Evolutionary conservation across 805 yeast genomes (phyloP), one percentile per base, ranked within the genome.

Genomic region (Tetrapisispora taiwanensis): DNA sequence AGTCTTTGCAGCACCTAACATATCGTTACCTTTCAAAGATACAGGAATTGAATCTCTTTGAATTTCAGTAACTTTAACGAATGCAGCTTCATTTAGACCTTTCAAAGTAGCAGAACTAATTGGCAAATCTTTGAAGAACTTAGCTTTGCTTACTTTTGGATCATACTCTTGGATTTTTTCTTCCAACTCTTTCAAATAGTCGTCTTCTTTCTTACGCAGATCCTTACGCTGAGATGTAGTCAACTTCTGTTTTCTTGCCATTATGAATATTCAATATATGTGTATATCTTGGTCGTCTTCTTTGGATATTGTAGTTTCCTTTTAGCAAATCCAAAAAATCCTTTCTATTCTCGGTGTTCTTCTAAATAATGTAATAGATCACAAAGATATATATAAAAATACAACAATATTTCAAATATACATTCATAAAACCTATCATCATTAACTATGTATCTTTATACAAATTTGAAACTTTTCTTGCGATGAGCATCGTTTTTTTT

Each of bases 1-100:
- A 0, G 97, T 88, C 53, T 78, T 77, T 18, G 96, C 96, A 18
- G 95, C 89, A 12, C 87, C 95, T 53, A 89, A 70, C 2, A 89
- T 62, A 66, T 88, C 97, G 30, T 76, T 62, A 0, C 92, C 90
- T 53, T 84, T 79, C 48, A 92, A 66, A 0, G 92, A 78, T 13
- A 73, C 65, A 0, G 94, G 84, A 24, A 92, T 84, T 6, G 95
- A 71, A 39, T 78, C 78, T 48, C 73, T 76, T 56, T 92, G 99
- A 46, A 92, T 85, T 36, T 84, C 95, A 0, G 98, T 92, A 68
- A 89, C 63, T 10, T 78, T 72, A 1, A 84, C 71, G 60, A 82
- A 92, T 42, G 86, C 82, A n/a, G 94, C 73, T 44, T 78, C 84
- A 47, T 75, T 78, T 34, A 92, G 66, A 2, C 97, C 97, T 48